phyloP scores from a whole-genome alignment of 1,284 basidiomycete species.

The Pseudozyma pruni region DNA sequence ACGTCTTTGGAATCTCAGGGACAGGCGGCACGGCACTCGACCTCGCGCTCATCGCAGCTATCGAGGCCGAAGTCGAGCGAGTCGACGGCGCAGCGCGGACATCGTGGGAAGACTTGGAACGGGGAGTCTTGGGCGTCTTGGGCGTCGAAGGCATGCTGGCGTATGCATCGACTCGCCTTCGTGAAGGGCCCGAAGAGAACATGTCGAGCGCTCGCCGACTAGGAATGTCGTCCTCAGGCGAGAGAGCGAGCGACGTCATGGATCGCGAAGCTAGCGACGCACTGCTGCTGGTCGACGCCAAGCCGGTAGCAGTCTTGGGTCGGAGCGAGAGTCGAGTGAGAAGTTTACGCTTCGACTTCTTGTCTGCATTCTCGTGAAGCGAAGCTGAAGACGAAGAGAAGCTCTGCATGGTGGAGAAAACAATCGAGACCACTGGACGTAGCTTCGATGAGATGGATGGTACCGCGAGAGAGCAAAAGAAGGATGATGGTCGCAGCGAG shows the following conservation, averaged over 20 bases:
- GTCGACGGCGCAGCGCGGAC: not conserved
- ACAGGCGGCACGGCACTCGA: constrained; percentile 13
- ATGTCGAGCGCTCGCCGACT: constrained; percentile 19
- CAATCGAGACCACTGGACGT: not conserved
- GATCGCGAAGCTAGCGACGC: constrained; percentile 12
- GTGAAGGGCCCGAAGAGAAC: constrained; percentile 6
- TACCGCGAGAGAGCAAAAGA: not conserved
- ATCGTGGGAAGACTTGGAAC: constrained; percentile 2
- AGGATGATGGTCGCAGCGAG: no score
- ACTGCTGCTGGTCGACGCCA: not conserved
- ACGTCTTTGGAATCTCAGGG: constrained; percentile 11
- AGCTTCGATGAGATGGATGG: not conserved
- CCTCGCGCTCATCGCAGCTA: not conserved
- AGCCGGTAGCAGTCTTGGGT: constrained; percentile 1
- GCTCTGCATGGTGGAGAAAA: constrained; percentile 8
- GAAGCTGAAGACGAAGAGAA: constrained; percentile 17
- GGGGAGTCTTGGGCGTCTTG: constrained; percentile 3
- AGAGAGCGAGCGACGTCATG: constrained; percentile 6
- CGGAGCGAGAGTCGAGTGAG: constrained; percentile 22
- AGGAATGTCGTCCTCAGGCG: constrained; percentile 1
- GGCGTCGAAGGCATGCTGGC: constrained; percentile 6
- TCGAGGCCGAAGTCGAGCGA: not conserved
- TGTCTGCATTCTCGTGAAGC: constrained; percentile 6
- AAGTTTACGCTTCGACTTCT: constrained; percentile 14
- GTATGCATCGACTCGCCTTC: not conserved